A percentile compares a stretch with the other conserved stretches of the same genome.
Evolutionary conservation across 805 yeast species (phyloP).

Genomic region (Metschnikowia lachancei): DNA sequence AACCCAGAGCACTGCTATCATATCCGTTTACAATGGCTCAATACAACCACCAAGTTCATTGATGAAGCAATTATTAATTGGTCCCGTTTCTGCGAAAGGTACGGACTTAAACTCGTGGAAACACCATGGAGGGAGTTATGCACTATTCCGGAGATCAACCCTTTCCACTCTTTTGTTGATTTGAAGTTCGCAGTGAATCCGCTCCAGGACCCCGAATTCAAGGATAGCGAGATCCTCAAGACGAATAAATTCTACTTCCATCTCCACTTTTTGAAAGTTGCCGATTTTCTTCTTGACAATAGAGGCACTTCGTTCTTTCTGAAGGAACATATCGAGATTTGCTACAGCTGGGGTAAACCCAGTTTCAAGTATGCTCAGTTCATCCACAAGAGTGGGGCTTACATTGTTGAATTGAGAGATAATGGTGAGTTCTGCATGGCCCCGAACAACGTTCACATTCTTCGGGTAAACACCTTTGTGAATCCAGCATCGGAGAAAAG

Average conservation of each 20-base stretch:
- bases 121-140: slow-evolving; percentile 89
- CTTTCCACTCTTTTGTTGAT: slow-evolving; percentile 83
- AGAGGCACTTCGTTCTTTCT: slow-evolving; percentile 64
- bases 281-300: slow-evolving; percentile 80
- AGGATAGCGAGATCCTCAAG: slow-evolving; percentile 36
- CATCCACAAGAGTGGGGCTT: slow-evolving; percentile 84
- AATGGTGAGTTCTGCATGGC: slow-evolving; percentile 78
- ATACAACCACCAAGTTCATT: slow-evolving; percentile 70
- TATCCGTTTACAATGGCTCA: slow-evolving; percentile 87
- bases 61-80: slow-evolving; percentile 77
- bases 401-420: slow-evolving; percentile 80
- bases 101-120: slow-evolving; percentile 75
- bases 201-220: slow-evolving; percentile 59
- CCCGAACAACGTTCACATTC: slow-evolving; percentile 80
- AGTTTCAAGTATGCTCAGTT: slow-evolving; percentile 80
- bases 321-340: slow-evolving; percentile 58
- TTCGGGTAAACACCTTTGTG: slow-evolving; percentile 57
- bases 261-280: slow-evolving; percentile 60
- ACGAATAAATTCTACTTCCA: slow-evolving; percentile 73
- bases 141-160: slow-evolving; percentile 70
- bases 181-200: slow-evolving; percentile 68
- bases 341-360: slow-evolving; percentile 91
- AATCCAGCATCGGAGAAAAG: slow-evolving; percentile 29
- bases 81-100: slow-evolving; percentile 80
- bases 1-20: slow-evolving; percentile 95